Evolutionary conservation across 1,284 basidiomycete genomes (phyloP), one percentile per base, ranked within the genome.

Genomic region (Malassezia globosa): DNA sequence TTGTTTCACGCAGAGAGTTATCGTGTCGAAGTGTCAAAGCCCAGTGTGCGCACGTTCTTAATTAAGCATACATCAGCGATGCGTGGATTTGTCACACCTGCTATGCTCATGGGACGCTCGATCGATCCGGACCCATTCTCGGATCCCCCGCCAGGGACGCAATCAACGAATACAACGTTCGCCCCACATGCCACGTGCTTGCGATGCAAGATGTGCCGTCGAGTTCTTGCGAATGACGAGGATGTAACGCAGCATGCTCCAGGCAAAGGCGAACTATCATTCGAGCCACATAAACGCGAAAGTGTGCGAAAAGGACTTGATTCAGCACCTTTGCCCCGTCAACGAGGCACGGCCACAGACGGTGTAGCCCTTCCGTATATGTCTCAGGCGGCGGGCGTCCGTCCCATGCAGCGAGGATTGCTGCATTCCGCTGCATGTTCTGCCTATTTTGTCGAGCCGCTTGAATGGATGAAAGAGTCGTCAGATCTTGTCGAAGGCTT

Each of bases 401-500:
- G 16, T 13, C 29, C 11, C 11, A 16, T 16, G 21, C 18, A 16
- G 19, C 29, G 29, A 11, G 29, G 2, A 5, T 56, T 69, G 46
- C 51, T 69, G 1, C 63, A 59, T 35, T 59, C 61, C 6, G 74
- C 81, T 3, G 82, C 82, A 63, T 96, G 89, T 73, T 90, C 87
- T 2, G 87, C 87, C 6, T 96, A 96, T 74, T 96, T 95, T 72
- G 81, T 95, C 41, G 92, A 97, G 72, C 89, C 90, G 81, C 82
- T 94, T 78, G 84, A 82, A 61, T 97, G 92, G 92, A 97, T 97
- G 92, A 42, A 8, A 10, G 45, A 46, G 14, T 47, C 50, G 19
- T 81, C 86, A 2, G 79, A 82, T 58, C 76, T 95, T 7, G 77
- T 80, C 34, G 73, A 75, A 10, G 90, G 88, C 0, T 77, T 82